Evolutionary conservation across 106 monocot genomes (phyloP).

Genomic region (Hemerocallis citrina): DNA sequence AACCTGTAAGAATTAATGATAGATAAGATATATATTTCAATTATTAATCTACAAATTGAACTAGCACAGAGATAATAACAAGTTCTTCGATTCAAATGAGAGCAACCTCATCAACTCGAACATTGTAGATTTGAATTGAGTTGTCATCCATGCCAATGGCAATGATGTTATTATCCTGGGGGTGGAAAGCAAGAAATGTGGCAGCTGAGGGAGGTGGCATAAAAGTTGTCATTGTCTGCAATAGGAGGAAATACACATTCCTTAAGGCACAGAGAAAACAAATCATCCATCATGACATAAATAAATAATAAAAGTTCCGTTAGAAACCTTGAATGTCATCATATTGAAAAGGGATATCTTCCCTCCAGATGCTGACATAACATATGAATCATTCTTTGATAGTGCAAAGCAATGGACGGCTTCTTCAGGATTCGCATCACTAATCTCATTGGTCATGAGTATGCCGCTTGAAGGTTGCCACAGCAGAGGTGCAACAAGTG

Average conservation of each 20-base stretch:
- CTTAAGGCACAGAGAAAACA: constrained; percentile 9
- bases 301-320: neutral
- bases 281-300: neutral
- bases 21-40: neutral
- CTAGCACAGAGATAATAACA: neutral
- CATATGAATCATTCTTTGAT: constrained; percentile 57
- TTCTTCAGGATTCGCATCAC: constrained; percentile 24
- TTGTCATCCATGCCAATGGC: constrained; percentile 81
- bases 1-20: constrained; percentile 32
- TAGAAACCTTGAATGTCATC: constrained; percentile 48
- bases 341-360: constrained; percentile 53
- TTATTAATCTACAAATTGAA: neutral
- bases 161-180: constrained; percentile 60
- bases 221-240: constrained; percentile 68
- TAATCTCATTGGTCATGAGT: constrained; percentile 33
- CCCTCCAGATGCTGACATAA: constrained; percentile 60
- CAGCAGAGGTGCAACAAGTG: constrained; percentile 19
- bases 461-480: constrained; percentile 32
- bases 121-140: constrained; percentile 63
- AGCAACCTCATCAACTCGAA: constrained; percentile 46
- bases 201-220: constrained; percentile 66
- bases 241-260: neutral
- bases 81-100: neutral
- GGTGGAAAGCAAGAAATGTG: constrained; percentile 69
- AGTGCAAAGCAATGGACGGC: constrained; percentile 38